A percentile compares a stretch with the other conserved stretches of the same genome.
These are phyloP conservation scores for Plasmodium berghei DNA, from an alignment of 169 alveolate genomes.

Conservation along the genomic window DNA sequence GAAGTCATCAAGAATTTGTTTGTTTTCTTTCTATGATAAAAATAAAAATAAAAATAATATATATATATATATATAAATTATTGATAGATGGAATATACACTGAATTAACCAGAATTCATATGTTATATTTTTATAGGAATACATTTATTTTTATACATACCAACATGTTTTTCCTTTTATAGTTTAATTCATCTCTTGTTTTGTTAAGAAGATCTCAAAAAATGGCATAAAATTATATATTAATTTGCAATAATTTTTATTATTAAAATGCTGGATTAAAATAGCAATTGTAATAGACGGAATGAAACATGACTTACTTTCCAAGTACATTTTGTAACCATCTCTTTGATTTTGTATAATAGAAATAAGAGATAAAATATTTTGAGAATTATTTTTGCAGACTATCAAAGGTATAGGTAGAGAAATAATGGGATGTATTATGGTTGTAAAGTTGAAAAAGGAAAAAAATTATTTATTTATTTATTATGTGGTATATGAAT, in stretches of 20 bases:
- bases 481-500: background rate
- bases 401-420: constrained; percentile 12
- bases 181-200: constrained; percentile 50
- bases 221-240: background rate
- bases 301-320: constrained; percentile 7
- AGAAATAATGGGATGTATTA: background rate
- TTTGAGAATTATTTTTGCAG: constrained; percentile 54
- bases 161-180: constrained; percentile 36
- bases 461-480: background rate
- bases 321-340: constrained; percentile 51
- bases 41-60: background rate
- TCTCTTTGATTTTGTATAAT: constrained; percentile 58
- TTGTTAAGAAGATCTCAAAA: constrained; percentile 42
- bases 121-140: background rate
- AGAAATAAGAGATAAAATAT: constrained; percentile 19
- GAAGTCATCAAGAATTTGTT: constrained; percentile 50
- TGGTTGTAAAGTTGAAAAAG: background rate
- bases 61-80: background rate
- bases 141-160: background rate
- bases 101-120: background rate
- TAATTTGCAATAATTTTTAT: background rate
- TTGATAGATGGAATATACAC: background rate
- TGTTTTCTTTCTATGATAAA: constrained; percentile 26
- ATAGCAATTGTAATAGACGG: background rate
- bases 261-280: background rate